phyloP scores from a whole-genome alignment of 768 basidiomycete species.

The Mycena vitilis region DNA sequence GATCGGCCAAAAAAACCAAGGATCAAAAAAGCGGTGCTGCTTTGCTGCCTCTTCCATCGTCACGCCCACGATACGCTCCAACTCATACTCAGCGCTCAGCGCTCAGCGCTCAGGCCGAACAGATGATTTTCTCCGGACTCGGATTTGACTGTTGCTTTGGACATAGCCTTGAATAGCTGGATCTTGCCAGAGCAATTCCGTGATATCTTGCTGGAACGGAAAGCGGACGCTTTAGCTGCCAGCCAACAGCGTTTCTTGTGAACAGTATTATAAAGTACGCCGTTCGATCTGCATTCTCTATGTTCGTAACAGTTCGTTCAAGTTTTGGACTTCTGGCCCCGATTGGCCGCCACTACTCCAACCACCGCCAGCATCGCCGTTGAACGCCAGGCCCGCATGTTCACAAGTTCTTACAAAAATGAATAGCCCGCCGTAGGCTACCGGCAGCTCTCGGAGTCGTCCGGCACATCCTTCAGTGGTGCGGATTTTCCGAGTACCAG shows the following conservation, averaged over 20 bases:
- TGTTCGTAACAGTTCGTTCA: not conserved
- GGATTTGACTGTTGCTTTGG: not conserved
- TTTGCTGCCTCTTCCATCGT: not conserved
- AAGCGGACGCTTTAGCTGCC: not conserved
- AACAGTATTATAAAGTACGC: not conserved
- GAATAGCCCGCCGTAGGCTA: not conserved
- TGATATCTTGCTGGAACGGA: conserved; percentile 5
- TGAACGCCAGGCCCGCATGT: not conserved
- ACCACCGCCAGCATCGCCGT: not conserved
- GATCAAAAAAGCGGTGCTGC: conserved; percentile 4
- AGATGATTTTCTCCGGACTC: not conserved
- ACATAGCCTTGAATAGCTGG: not conserved
- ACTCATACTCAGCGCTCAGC: too few species aligned
- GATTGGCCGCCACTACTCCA: too few species aligned
- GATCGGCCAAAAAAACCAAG: not conserved
- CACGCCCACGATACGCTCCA: conserved; percentile 13
- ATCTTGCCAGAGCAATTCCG: not conserved
- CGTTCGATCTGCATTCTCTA: conserved; percentile 1
- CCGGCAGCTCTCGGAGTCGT: conserved; percentile 7
- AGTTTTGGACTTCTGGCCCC: not conserved
- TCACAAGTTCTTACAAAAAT: conserved; percentile 18
- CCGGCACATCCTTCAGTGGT: conserved; percentile 19
- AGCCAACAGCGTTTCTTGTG: not conserved
- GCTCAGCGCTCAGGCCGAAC: too few species aligned
- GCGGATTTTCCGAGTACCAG: not conserved